A percentile compares a stretch with the other conserved stretches of the same genome.
phyloP scores from a whole-genome alignment of 768 basidiomycete species.

The Amanita inopinata region DNA sequence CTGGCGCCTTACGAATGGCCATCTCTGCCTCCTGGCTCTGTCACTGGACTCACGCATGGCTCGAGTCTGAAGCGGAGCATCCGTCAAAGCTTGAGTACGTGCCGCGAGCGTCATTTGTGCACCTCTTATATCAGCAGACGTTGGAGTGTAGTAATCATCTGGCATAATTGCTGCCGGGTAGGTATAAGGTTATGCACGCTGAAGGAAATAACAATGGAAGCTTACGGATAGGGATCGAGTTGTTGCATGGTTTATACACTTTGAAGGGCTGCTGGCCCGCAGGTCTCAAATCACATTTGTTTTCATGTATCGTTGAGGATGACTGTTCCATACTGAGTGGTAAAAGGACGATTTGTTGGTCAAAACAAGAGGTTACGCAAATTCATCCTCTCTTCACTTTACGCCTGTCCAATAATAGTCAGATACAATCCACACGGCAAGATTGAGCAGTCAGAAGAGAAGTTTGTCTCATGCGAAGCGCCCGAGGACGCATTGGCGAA shows the following conservation, averaged over 20 bases:
- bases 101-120: slow-evolving; percentile 56
- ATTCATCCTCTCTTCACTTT: no score
- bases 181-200: slow-evolving; percentile 5
- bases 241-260: slow-evolving; percentile 35
- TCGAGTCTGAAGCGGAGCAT: slow-evolving; percentile 65
- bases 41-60: slow-evolving; percentile 52
- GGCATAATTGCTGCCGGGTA: slow-evolving; percentile 38
- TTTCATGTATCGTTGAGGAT: slow-evolving; percentile 1
- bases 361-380: no score
- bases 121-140: slow-evolving; percentile 56
- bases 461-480: slow-evolving; percentile 61
- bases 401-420: no score
- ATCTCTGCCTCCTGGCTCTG: slow-evolving; percentile 51
- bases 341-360: no score
- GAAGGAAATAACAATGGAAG: slow-evolving; percentile 9
- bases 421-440: slow-evolving; percentile 13
- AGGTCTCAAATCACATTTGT: not conserved
- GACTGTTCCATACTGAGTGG: no score
- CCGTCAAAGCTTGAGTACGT: slow-evolving; percentile 48
- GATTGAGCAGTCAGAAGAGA: slow-evolving; percentile 33
- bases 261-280: slow-evolving; percentile 25
- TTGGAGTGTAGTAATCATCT: slow-evolving; percentile 69
- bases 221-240: slow-evolving; percentile 25
- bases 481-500: slow-evolving; percentile 70
- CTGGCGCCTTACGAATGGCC: slow-evolving; percentile 51